These are phyloP conservation scores for Ceratocystis lukuohia DNA, from an alignment of 2,329 filamentous ascomycete genomes.

Conservation along the genomic window DNA sequence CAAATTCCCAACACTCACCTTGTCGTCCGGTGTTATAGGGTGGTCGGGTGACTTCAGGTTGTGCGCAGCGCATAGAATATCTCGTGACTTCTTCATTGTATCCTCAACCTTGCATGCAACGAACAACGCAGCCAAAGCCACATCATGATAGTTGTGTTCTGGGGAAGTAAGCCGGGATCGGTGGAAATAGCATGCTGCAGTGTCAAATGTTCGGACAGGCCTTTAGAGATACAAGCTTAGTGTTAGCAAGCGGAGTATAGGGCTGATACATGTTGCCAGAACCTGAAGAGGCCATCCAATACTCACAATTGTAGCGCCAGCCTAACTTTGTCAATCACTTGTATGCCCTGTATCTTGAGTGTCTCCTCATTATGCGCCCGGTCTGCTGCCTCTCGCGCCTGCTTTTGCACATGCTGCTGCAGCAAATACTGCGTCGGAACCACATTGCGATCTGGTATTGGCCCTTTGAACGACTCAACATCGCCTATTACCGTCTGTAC, in stretches of 20 bases:
- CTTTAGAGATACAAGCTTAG: constrained; percentile 25
- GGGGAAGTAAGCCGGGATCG: constrained; percentile 77
- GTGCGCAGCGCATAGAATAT: constrained; percentile 81
- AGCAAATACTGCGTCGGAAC: constrained; percentile 59
- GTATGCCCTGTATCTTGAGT: constrained; percentile 70
- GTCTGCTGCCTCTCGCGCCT: constrained; percentile 56
- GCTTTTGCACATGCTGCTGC: constrained; percentile 64
- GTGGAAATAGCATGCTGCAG: constrained; percentile 85
- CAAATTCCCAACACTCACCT: constrained; percentile 37
- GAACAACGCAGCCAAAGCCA: constrained; percentile 75
- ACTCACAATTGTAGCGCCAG: constrained; percentile 63
- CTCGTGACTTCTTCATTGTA: constrained; percentile 88
- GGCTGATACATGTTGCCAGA: no score
- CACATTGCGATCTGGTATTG: constrained; percentile 36
- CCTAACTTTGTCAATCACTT: constrained; percentile 77
- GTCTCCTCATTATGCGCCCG: constrained; percentile 60
- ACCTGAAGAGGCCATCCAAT: neutral
- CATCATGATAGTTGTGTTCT: constrained; percentile 80
- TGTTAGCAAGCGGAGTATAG: constrained; percentile 9
- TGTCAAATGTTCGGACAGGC: constrained; percentile 82
- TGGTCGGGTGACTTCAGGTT: constrained; percentile 61
- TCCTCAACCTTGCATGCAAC: constrained; percentile 96
- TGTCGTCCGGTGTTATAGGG: constrained; percentile 67
- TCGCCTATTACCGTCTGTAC: constrained; percentile 16
- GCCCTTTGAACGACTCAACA: constrained; percentile 25